Base-by-base conservation (phyloP, 139 green algal species). In the Yamagishiella unicocca region DNA sequence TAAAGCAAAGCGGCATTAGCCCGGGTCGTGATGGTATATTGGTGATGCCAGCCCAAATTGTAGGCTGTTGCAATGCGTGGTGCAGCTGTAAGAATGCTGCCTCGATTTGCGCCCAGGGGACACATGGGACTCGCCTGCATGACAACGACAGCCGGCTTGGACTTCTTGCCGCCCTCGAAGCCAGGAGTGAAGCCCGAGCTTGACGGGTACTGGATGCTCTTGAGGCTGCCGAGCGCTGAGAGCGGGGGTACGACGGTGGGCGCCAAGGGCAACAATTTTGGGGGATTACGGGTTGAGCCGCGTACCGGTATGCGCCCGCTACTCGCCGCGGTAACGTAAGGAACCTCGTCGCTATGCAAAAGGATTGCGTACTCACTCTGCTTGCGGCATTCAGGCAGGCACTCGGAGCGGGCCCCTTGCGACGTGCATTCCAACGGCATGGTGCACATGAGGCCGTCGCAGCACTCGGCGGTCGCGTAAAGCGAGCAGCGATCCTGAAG, bases 371-470 rank as follows among this genome's bases (percentile, higher is more conserved):
- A 68, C 64, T 87, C 42, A 76, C 64, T 87, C 31, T 78, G 81
- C 31, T 62, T 70, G 45, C 82, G 50, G 50, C 67, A 87, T 35
- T 87, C 68, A 9, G 53, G 71, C 46, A 43, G 35, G 45, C 82
- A 87, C 50, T 87, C 67, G 35, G 27, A 27, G 12, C 46, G 70
- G 68, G 14, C 4, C 27, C 54, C 50, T 33, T 54, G 21, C 7
- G 82, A 80, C 35, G 68, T 82, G 68, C 82, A 87, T 46, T 87
- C 82, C 35, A 81, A 40, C 17, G 67, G 67, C 68, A 87, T 87
- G 64, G 82, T 81, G 82, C 82, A 87, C 37, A 87, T 27, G 10
- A 73, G 22, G 37, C 54, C 71, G 2, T 2, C 14, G 82, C 82
- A 87, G 82, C 82, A 87, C 12, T 79, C 27, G 27, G 0, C 27